phyloP scores from a whole-genome alignment of 106 monocot species.

The Triglochin maritima region DNA sequence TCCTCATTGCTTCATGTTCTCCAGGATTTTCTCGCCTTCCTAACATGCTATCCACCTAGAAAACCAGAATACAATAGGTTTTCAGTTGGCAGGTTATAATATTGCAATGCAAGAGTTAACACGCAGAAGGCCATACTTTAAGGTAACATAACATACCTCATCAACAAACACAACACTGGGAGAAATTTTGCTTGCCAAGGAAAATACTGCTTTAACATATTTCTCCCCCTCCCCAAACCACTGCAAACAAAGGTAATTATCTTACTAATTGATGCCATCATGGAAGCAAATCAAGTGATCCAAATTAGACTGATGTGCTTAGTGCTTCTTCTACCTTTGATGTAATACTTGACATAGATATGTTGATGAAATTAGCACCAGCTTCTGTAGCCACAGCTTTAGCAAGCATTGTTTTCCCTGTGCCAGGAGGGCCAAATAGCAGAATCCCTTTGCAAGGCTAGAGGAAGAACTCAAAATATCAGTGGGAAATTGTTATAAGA shows the following conservation, averaged over 20 bases:
- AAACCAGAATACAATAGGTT: not conserved
- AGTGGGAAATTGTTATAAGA: not conserved
- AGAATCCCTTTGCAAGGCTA: conserved; percentile 97
- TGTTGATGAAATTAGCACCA: conserved; percentile 96
- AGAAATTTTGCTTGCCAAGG: conserved; percentile 95
- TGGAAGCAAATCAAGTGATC: not conserved
- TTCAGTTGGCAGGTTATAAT: too few species aligned
- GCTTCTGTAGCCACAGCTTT: conserved; percentile 97
- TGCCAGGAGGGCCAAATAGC: conserved; percentile 95
- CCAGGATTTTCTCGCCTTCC: conserved; percentile 80
- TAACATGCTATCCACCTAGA: conserved; percentile 85
- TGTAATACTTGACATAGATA: conserved; percentile 99
- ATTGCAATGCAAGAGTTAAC: not conserved
- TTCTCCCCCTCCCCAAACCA: conserved; percentile 99
- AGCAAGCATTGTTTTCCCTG: conserved; percentile 98
- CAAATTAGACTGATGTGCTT: not conserved
- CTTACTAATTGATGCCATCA: not conserved
- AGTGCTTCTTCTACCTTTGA: conserved; percentile 51
- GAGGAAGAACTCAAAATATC: not conserved
- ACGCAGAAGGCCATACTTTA: not conserved
- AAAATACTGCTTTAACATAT: conserved; percentile 97
- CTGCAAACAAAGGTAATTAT: conserved; percentile 17
- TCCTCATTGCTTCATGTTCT: conserved; percentile 88
- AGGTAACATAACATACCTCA: conserved; percentile 44
- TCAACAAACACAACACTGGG: conserved; percentile 98